phyloP scores from a whole-genome alignment of 2,329 filamentous ascomycete species.

The Stromatinia cepivora region DNA sequence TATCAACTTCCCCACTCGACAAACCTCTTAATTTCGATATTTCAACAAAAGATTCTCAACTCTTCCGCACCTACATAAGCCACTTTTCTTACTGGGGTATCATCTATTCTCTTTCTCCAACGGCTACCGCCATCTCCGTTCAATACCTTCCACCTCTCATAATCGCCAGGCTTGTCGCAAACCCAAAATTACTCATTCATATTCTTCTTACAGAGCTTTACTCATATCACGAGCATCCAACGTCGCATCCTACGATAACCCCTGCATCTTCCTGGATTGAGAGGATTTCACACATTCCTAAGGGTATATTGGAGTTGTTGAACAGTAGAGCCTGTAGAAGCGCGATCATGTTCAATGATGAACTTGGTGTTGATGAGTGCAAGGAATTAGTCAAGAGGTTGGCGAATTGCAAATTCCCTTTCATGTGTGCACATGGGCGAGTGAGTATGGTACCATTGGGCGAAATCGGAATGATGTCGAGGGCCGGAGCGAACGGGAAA shows the following conservation, averaged over 20 bases:
- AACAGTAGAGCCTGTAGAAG: slow-evolving; percentile 76
- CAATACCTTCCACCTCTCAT: slow-evolving; percentile 68
- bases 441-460: slow-evolving; percentile 65
- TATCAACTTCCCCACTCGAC: slow-evolving; percentile 45
- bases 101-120: slow-evolving; percentile 49
- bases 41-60: slow-evolving; percentile 55
- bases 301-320: slow-evolving; percentile 72
- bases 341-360: slow-evolving; percentile 85
- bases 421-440: slow-evolving; percentile 80
- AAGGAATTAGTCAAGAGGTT: slow-evolving; percentile 55
- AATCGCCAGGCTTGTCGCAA: slow-evolving; percentile 69
- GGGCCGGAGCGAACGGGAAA: not conserved
- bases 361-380: slow-evolving; percentile 59
- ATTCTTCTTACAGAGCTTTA: slow-evolving; percentile 76
- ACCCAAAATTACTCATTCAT: slow-evolving; percentile 71
- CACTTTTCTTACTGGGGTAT: slow-evolving; percentile 73
- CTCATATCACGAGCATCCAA: slow-evolving; percentile 46
- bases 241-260: slow-evolving; percentile 21
- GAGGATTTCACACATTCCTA: slow-evolving; percentile 68
- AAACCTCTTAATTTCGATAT: slow-evolving; percentile 66
- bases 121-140: slow-evolving; percentile 48
- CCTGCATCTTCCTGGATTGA: slow-evolving; percentile 53
- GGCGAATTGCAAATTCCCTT: slow-evolving; percentile 68
- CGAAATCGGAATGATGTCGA: slow-evolving; percentile 43
- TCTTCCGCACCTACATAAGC: slow-evolving; percentile 55